Base-by-base conservation (phyloP, 2,329 filamentous ascomycete species). In the Claviceps lovelessii region DNA sequence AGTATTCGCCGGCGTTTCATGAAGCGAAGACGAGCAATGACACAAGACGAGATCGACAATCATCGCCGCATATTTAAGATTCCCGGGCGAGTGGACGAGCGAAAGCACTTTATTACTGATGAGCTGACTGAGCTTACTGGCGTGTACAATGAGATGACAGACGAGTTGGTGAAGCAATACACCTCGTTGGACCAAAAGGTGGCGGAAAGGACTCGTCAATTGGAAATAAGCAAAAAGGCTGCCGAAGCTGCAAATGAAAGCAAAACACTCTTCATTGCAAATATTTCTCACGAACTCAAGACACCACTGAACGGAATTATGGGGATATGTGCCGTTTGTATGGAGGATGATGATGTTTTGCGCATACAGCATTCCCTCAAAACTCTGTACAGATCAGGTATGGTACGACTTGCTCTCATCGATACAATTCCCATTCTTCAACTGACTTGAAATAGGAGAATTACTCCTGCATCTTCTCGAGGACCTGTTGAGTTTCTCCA, bases 231-330 rank as follows among this genome's bases (percentile, higher is more conserved):
- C 72, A 95, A 95, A 67, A 88, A 89, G 70, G 88, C 89, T 1
- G 90, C 90, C 1, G 90, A 95, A 68, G 86, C 88, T n/a, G 90
- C 90, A 4, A 96, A 95, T 62, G 88, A 95, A 70, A 94, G 88
- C 75, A 98, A 98, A 72, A 97, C 93, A 0, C 76, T 97, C 9
- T 97, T 97, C 72, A 94, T 98, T 59, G 93, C 93, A 19, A 97
- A 97, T 63, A 95, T 97, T 52, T 85, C 82, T 1, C 81, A 84
- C 61, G 81, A 97, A 68, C 76, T 98, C 41, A 94, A 95, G 66
- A 98, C 93, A 1, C 93, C 93, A 0, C 76, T 97, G 55, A 97
- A 97, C 64, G 93, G 91, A 13, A 96, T 97, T 51, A 76, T 98
- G 63, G 93, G 93, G 56, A 93, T 96, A 85, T 90, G 86, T 61